A percentile compares a stretch with the other conserved stretches of the same genome.
phyloP scores from a whole-genome alignment of 169 alveolate species.

The Cryptosporidium canis region DNA sequence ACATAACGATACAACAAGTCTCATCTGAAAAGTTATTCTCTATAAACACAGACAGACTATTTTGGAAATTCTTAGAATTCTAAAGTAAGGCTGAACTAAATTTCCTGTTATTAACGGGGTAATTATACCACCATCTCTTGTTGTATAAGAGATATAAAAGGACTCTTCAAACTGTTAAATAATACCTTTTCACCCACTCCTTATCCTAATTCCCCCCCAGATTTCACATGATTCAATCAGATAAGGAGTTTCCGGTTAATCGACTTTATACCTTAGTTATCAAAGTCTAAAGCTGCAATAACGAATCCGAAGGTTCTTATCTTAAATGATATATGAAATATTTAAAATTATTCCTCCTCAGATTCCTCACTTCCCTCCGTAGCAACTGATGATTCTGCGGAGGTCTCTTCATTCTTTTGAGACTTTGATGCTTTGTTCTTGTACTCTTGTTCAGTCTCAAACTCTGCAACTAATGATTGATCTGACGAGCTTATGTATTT shows the following conservation, averaged over 20 bases:
- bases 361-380: conserved; percentile 16
- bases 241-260: not conserved
- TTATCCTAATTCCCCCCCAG: not conserved
- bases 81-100: not conserved
- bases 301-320: not conserved
- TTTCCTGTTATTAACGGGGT: conserved; percentile 36
- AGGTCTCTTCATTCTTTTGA: not conserved
- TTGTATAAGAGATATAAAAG: not conserved
- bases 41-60: not conserved
- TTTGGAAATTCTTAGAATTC: conserved; percentile 22
- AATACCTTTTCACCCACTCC: not conserved
- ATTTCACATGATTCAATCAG: not conserved
- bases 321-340: not conserved
- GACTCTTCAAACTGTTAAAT: not conserved
- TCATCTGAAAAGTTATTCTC: not conserved
- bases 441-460: not conserved
- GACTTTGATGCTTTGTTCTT: not conserved
- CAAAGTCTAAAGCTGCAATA: not conserved
- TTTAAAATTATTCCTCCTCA: conserved; percentile 8
- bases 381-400: not conserved
- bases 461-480: conserved; percentile 13
- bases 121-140: conserved; percentile 29
- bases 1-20: too few relatives aligned
- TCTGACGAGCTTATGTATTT: conserved; percentile 46
- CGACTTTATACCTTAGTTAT: not conserved